phyloP scores from a whole-genome alignment of 768 basidiomycete genomes.

The Hypholoma sublateritium region DNA sequence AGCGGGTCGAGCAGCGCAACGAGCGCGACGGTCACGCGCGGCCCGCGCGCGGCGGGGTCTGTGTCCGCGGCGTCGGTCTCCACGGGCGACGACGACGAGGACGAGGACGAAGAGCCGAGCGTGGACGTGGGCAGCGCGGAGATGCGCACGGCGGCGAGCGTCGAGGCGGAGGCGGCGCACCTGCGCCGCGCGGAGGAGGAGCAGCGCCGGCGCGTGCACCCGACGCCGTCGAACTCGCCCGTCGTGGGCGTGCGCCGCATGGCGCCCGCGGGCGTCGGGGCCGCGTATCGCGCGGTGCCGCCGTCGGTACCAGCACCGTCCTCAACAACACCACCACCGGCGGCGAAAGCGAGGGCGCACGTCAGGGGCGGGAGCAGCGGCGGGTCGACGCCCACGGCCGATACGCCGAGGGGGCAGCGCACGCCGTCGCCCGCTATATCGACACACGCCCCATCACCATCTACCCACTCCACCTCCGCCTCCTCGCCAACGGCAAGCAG shows the following conservation, averaged over 20 bases:
- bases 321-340: neutral
- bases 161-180: conserved; percentile 22
- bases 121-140: neutral
- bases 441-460: no score
- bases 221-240: conserved; percentile 68
- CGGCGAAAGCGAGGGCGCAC: conserved; percentile 4
- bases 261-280: conserved; percentile 18
- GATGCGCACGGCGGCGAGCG: neutral
- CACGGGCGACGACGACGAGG: conserved; percentile 11
- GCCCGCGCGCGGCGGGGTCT: neutral
- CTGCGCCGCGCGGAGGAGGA: conserved; percentile 28
- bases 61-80: neutral
- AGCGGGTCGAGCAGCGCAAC: neutral
- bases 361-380: conserved; percentile 4
- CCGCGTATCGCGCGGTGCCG: no score
- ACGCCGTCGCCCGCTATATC: no score
- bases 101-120: neutral
- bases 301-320: no score
- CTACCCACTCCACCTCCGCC: neutral
- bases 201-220: conserved; percentile 32
- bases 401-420: neutral
- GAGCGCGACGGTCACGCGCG: neutral
- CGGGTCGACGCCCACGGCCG: conserved; percentile 2
- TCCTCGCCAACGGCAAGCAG: neutral
- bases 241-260: conserved; percentile 24